Evolutionary conservation across 768 basidiomycete genomes (phyloP), one percentile per base, ranked within the genome.

Genomic region (Podaxis mareebaensis): DNA sequence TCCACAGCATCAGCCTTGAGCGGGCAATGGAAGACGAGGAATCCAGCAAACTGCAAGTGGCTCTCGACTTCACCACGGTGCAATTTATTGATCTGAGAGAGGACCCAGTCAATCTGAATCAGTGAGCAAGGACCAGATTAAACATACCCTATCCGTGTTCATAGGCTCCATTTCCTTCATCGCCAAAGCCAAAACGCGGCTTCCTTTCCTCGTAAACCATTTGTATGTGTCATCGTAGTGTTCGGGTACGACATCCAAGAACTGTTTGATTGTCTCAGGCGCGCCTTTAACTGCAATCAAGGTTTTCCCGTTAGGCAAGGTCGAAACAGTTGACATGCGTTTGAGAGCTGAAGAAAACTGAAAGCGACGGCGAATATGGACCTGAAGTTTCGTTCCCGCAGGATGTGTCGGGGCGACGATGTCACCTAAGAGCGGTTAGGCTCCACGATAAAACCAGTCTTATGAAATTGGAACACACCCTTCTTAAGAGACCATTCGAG

Each of bases 331-430:
- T 2, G 93, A 94, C 97, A 99, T 99, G 66, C 97, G 87, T 77
- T 99, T 99, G 53, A 99, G 82, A 0, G 95, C 93, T 2, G 95
- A 97, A 20, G 95, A 97, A 79, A 99, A 99, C 69, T 98, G 97
- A 85, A 95, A 99, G 15, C 96, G 90, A 22, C 97, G 87, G 44
- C 92, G 87, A 68, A 99, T 92, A 84, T 80, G 13, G 82, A 83
- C 54, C 83, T 81, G 69, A 22, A 57, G 8, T 24, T 88, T 85
- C 1, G 85, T 77, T 0, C 86, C 83, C 11, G 77, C 76, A 53
- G 82, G 76, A 20, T 80, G 79, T 20, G 81, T 76, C 0, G 94
- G 89, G 1, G 85, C 75, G 65, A 96, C 78, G n/a, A 81, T 73
- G 68, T 96, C 93, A 36, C 91, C 92, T 79, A 73, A 68, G 30